Evolutionary conservation across 768 basidiomycete genomes (phyloP).

Genomic region (Plicaturopsis crispa): DNA sequence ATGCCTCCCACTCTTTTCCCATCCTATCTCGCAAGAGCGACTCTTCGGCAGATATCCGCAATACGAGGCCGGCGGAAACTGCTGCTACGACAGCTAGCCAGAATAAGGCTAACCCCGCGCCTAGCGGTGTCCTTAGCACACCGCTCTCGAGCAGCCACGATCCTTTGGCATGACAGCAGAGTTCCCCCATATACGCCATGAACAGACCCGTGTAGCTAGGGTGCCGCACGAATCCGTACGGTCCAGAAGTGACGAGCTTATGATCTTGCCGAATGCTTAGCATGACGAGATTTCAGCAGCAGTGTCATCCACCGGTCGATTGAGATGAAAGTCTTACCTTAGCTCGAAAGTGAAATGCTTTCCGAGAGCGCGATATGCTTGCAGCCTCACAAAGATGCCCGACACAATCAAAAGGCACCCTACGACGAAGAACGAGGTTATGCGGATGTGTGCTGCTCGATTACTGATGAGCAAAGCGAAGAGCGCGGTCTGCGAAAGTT

Average conservation of each 20-base stretch:
- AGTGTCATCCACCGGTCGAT: too few species aligned
- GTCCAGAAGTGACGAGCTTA: conserved; percentile 37
- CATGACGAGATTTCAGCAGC: too few species aligned
- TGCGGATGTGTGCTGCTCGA: conserved; percentile 8
- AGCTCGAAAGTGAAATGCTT: conserved; percentile 44
- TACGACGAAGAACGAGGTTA: conserved; percentile 19
- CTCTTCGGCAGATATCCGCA: conserved; percentile 39
- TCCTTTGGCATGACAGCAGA: conserved; percentile 27
- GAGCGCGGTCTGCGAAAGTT: conserved; percentile 18
- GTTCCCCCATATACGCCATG: conserved; percentile 22
- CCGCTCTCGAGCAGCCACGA: conserved; percentile 41
- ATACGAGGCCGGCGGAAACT: conserved; percentile 27
- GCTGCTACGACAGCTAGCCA: conserved; percentile 21
- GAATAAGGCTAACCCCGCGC: conserved; percentile 17
- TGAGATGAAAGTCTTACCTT: too few species aligned
- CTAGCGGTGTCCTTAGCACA: conserved; percentile 22
- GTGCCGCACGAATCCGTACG: conserved; percentile 40
- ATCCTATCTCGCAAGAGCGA: conserved; percentile 29
- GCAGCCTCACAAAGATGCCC: conserved; percentile 25
- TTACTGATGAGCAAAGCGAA: conserved; percentile 16
- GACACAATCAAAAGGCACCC: conserved; percentile 11
- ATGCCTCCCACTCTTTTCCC: conserved; percentile 33
- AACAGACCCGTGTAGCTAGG: conserved; percentile 35
- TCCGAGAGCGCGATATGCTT: conserved; percentile 35
- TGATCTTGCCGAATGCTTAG: conserved; percentile 40